Evolutionary conservation across 2,329 filamentous ascomycete genomes (phyloP), one percentile per base, ranked within the genome.

Genomic region (Torrubiella hemipterigena): DNA sequence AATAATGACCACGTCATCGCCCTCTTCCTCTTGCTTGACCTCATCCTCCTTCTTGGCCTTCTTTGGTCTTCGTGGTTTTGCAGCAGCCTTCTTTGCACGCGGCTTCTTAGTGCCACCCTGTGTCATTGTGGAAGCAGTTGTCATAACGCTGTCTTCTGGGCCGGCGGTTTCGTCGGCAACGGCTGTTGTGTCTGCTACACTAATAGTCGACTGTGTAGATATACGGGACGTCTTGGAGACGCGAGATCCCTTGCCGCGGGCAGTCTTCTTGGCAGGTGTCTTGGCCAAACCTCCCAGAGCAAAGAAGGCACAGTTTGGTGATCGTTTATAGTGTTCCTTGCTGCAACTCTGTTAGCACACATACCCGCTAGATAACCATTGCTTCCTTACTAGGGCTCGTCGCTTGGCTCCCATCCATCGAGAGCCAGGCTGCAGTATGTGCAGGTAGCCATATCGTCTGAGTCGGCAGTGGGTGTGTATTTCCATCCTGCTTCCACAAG

Each of bases 401-500:
- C 91, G 36, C 79, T 77, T 2, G 81, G 79, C 50, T 96, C 91
- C 91, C 93, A 98, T 6, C 86, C 86, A 53, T 96, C 89, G 9
- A 98, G 69, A 9, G 81, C 85, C 12, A 96, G 60, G 35, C 81
- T 75, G 59, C 91, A 98, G 57, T 96, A 95, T 17, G 82, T 70
- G 51, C 91, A 98, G 9, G 81, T 91, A 8, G 84, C 83, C 59
- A 89, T 83, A 53, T 98, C 91, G 41, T 91, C 79, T 10, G 77
- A 84, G 26, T 89, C 85, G 26, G 73, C 60, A 6, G 75, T 83
- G 0, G 91, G 87, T 16, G 86, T 93, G 56, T 87, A 95, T 50
- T 81, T 86, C 87, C 89, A 98, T 9, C 91, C 91, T 17, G 85
- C 83, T 42, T 89, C 83, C 20, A 84, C 84, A 61, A 96, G 77